These are phyloP conservation scores for Boletus hoseneyae DNA, from an alignment of 1,284 basidiomycete genomes.

Conservation along the genomic window DNA sequence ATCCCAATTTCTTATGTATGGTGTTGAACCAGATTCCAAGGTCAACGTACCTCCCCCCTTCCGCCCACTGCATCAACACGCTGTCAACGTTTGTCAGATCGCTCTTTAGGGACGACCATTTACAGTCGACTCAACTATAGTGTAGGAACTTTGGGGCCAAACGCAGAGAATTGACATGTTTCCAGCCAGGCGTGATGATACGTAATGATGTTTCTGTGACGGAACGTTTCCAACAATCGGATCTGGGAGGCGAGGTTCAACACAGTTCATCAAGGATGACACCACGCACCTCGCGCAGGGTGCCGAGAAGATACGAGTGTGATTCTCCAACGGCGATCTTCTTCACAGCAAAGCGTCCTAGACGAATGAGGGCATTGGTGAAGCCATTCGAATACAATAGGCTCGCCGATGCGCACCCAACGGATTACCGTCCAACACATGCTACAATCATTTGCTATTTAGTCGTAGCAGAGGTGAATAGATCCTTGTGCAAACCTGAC, in stretches of 20 bases:
- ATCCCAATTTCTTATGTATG: conserved; percentile 2
- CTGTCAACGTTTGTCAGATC: conserved; percentile 37
- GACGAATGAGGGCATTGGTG: conserved; percentile 17
- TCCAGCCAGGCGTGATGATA: conserved; percentile 98
- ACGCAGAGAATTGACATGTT: conserved; percentile 75
- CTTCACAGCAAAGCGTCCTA: conserved; percentile 87
- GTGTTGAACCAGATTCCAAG: not conserved
- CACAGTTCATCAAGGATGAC: not conserved
- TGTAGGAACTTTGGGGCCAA: conserved; percentile 81
- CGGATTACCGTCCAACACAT: conserved; percentile 76
- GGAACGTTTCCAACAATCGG: conserved; percentile 78
- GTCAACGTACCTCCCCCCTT: conserved; percentile 61
- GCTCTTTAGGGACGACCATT: not conserved
- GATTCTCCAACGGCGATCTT: conserved; percentile 93
- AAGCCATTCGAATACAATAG: not conserved
- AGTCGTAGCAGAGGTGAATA: no score
- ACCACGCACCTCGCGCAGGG: conserved; percentile 66
- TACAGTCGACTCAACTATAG: conserved; percentile 54
- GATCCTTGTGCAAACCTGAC: conserved; percentile 55
- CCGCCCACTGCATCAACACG: conserved; percentile 92
- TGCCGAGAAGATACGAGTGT: conserved; percentile 77
- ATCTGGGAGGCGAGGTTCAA: conserved; percentile 43
- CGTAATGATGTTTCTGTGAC: conserved; percentile 90
- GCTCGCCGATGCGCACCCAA: conserved; percentile 44
- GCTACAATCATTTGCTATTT: conserved; percentile 40